These are phyloP conservation scores for Ophiorrhiza pumila DNA, from an alignment of 257 asterid species.

Conservation along the genomic window DNA sequence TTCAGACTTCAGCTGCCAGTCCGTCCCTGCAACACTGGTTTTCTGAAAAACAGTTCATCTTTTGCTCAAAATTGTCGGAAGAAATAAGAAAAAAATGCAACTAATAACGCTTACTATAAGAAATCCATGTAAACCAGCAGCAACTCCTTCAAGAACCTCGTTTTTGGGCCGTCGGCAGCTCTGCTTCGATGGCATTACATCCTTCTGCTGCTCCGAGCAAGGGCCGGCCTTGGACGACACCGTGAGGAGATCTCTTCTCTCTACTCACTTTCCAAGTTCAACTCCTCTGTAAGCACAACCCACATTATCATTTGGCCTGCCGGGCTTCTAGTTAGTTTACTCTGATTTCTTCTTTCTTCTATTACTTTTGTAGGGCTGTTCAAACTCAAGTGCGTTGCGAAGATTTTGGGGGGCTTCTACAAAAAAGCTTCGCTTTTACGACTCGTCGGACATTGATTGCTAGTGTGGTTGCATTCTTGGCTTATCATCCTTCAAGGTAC, in stretches of 20 bases:
- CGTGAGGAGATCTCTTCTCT: conserved; percentile 39
- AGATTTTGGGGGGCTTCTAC: conserved; percentile 24
- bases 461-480: conserved; percentile 40
- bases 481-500: conserved; percentile 75
- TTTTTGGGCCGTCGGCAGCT: conserved; percentile 76
- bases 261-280: conserved; percentile 12
- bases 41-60: too few relatives aligned
- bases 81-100: conserved; percentile 16
- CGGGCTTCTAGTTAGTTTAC: background rate
- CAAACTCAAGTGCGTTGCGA: conserved; percentile 24
- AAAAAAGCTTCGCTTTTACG: conserved; percentile 27
- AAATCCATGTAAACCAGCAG: background rate
- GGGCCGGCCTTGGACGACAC: conserved; percentile 9
- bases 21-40: background rate
- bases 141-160: conserved; percentile 18
- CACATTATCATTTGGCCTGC: background rate
- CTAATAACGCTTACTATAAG: background rate
- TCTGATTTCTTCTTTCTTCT: background rate
- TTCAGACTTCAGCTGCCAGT: background rate
- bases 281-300: conserved; percentile 34
- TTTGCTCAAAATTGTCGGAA: background rate
- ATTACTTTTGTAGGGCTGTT: conserved; percentile 31
- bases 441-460: conserved; percentile 68
- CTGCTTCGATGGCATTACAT: conserved; percentile 50
- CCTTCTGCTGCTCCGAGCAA: conserved; percentile 36